Percentiles rank a stretch among this genome's conserved stretches.
Evolutionary conservation across 306 rosid genomes (phyloP).

Genomic region (Abrus precatorius): DNA sequence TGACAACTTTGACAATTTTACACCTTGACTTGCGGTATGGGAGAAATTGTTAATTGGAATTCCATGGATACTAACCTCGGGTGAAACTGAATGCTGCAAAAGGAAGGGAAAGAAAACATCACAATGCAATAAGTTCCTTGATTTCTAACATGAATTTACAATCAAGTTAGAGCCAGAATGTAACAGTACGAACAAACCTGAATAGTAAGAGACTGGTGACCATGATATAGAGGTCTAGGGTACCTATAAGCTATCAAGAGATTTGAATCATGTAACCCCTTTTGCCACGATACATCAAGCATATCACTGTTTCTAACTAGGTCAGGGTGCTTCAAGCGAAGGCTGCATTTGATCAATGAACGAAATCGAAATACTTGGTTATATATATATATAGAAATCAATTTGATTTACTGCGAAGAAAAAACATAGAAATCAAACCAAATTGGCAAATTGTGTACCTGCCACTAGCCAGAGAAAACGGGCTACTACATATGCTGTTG

Average conservation of each 20-base stretch:
- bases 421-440: slow-evolving; percentile 23
- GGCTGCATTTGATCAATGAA: slow-evolving; percentile 48
- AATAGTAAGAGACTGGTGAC: slow-evolving; percentile 62
- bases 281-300: slow-evolving; percentile 71
- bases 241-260: slow-evolving; percentile 64
- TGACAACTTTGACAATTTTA: slow-evolving; percentile 64
- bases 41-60: slow-evolving; percentile 65
- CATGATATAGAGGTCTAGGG: slow-evolving; percentile 58
- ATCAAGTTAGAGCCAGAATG: not conserved
- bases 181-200: slow-evolving; percentile 50
- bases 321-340: slow-evolving; percentile 69
- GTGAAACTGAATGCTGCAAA: slow-evolving; percentile 68
- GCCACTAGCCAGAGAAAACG: slow-evolving; percentile 62
- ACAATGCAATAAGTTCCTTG: not conserved
- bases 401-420: too few species aligned
- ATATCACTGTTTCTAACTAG: slow-evolving; percentile 68
- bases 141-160: slow-evolving; percentile 3
- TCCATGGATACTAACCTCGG: slow-evolving; percentile 76
- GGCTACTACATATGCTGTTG: slow-evolving; percentile 54
- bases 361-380: slow-evolving; percentile 11
- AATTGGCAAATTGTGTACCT: slow-evolving; percentile 54
- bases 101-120: not conserved
- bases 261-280: slow-evolving; percentile 73
- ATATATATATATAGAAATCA: not conserved
- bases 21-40: slow-evolving; percentile 64